A percentile compares a stretch with the other conserved stretches of the same genome.
phyloP scores from a whole-genome alignment of 1,284 basidiomycete species.

The Gomphus bonarii region DNA sequence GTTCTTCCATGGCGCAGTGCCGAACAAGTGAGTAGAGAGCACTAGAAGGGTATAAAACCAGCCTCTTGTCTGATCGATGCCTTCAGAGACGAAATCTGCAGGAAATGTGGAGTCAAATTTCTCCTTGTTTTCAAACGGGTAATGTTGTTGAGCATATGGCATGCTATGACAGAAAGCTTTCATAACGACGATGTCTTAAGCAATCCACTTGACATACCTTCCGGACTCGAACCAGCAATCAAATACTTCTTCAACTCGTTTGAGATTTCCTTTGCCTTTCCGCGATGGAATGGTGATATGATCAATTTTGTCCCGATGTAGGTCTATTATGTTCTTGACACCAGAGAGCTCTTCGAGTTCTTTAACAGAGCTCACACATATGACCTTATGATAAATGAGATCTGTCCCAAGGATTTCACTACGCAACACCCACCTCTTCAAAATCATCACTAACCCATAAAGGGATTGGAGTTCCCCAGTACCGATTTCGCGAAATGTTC shows the following conservation, averaged over 20 bases:
- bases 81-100: conserved; percentile 97
- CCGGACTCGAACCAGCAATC: conserved; percentile 99
- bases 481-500: conserved; percentile 98
- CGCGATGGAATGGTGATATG: conserved; percentile 75
- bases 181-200: background rate
- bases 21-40: conserved; percentile 89
- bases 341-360: conserved; percentile 88
- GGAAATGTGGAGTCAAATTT: conserved; percentile 80
- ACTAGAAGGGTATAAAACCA: conserved; percentile 99
- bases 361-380: conserved; percentile 82
- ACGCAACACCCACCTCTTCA: conserved; percentile 54
- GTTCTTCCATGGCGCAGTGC: conserved; percentile 96
- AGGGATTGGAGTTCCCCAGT: conserved; percentile 98
- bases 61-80: conserved; percentile 91
- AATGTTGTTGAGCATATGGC: conserved; percentile 97
- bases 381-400: conserved; percentile 40
- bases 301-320: conserved; percentile 94
- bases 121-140: conserved; percentile 97
- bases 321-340: conserved; percentile 76
- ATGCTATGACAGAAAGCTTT: conserved; percentile 48
- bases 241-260: conserved; percentile 93
- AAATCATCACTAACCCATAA: conserved; percentile 93
- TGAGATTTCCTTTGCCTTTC: conserved; percentile 80
- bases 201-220: conserved; percentile 43
- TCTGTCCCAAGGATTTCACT: background rate